Percentiles rank a stretch among this genome's conserved stretches.
phyloP scores from a whole-genome alignment of 1,139 yeast genomes.

The Candida glucosophila region DNA sequence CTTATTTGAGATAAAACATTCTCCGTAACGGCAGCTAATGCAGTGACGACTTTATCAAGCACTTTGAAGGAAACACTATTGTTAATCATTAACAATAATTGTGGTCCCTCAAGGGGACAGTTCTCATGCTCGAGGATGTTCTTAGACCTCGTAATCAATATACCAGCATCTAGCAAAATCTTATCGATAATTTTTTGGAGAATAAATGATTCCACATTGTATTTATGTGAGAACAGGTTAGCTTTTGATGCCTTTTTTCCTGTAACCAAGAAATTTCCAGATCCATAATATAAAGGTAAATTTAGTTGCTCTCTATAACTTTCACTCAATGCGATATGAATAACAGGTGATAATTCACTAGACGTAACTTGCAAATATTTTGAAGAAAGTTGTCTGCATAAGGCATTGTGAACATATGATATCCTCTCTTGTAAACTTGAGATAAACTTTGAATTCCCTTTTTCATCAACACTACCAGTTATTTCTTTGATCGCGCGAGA shows the following conservation, averaged over 20 bases:
- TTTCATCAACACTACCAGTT: slow-evolving; percentile 18
- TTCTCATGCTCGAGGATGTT: slow-evolving; percentile 66
- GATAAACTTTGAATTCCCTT: slow-evolving; percentile 26
- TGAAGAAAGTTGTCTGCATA: slow-evolving; percentile 11
- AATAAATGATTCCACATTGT: slow-evolving; percentile 53
- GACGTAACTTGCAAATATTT: slow-evolving; percentile 48
- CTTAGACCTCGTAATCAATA: slow-evolving; percentile 64
- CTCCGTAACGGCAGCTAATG: slow-evolving; percentile 11
- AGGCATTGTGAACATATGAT: slow-evolving; percentile 11
- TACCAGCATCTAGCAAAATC: slow-evolving; percentile 39
- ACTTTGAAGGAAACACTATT: slow-evolving; percentile 49
- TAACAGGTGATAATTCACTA: slow-evolving; percentile 51
- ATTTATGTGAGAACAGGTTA: slow-evolving; percentile 32
- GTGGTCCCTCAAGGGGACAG: slow-evolving; percentile 63
- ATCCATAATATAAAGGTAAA: slow-evolving; percentile 43
- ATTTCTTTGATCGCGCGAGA: slow-evolving; percentile 48
- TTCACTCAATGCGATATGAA: slow-evolving; percentile 50
- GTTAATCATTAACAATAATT: slow-evolving; percentile 55
- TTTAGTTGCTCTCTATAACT: slow-evolving; percentile 32
- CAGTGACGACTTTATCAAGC: slow-evolving; percentile 18
- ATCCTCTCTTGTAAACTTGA: slow-evolving; percentile 18
- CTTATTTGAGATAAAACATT: slow-evolving; percentile 11
- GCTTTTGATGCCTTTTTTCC: slow-evolving; percentile 28
- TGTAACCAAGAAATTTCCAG: slow-evolving; percentile 25
- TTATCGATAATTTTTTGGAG: slow-evolving; percentile 57